Evolutionary conservation across 106 monocot species (phyloP).

Genomic region (Cymbidium sinense): DNA sequence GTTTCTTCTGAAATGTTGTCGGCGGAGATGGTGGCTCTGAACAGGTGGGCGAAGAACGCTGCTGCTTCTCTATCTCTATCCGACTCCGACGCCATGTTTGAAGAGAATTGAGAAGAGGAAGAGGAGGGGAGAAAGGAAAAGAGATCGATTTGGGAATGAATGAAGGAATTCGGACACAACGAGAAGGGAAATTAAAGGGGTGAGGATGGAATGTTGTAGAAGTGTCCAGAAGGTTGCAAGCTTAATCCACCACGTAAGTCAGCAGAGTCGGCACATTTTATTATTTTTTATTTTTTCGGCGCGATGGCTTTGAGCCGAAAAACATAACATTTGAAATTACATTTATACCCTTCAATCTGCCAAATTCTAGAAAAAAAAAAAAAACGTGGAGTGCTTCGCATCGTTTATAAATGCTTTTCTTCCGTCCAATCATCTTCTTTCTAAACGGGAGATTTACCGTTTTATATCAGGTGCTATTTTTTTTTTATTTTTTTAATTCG

Average conservation of each 20-base stretch:
- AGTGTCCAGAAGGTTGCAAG: background rate
- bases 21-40: conserved; percentile 3
- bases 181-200: background rate
- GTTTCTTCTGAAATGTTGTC: background rate
- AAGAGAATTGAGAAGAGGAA: background rate
- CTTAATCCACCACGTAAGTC: background rate
- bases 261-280: background rate
- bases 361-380: too few relatives aligned
- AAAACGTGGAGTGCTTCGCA: too few relatives aligned
- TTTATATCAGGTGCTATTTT: too few relatives aligned
- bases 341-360: background rate
- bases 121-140: background rate
- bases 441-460: too few relatives aligned
- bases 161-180: background rate
- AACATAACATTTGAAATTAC: background rate
- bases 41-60: conserved; percentile 2
- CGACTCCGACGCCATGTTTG: background rate
- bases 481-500: too few relatives aligned
- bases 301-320: too few relatives aligned
- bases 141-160: background rate
- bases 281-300: background rate
- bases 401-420: too few relatives aligned
- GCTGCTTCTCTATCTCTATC: conserved; percentile 1
- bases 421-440: too few relatives aligned
- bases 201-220: background rate